Base-by-base conservation (phyloP, 345 rosid genomes). In the Citrus trifoliata region DNA sequence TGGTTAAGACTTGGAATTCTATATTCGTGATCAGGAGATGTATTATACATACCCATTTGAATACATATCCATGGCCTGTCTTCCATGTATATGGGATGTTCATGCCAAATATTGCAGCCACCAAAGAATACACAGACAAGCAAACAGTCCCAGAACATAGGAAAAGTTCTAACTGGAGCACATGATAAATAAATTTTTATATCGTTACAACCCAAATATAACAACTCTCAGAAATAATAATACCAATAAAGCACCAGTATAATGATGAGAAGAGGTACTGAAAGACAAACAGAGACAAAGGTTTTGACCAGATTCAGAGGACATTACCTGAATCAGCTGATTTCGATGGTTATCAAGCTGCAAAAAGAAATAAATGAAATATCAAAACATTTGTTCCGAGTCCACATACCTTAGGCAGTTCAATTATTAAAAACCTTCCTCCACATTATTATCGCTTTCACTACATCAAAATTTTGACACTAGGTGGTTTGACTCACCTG, bases 331-430 rank as follows among this genome's bases (percentile, higher is more conserved):
- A 84, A 91, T 91, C 59, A 91, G 88, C 84, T 89, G 92, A 77
- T 89, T 91, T 80, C 95, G 89, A 83, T 89, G 92, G 78, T 88
- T 91, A 79, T 91, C 95, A 62, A 91, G 92, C 93, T 89, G 92
- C 73, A 81, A 75, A 7, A 35, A 70, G 58, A 71, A 53, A 60
- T 71, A 59, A 59, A 72, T 79, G 59, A 75, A n/a, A 19, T 25
- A 56, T 67, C 53, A 64, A 35, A 48, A 56, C 19, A 38, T 32
- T 46, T 35, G 21, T 24, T n/a, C 2, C 28, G 40, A 19, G 32
- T 73, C 28, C 53, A 18, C 18, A 73, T 69, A 64, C 5, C 25
- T 25, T 64, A 30, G 19, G 21, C 35, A 18, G 78, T 73, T 3
- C 18, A 70, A 48, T 69, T 35, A 71, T 70, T 22, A 7, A 51